phyloP scores from a whole-genome alignment of 352 stramenopile genomes.

The Globisporangium radiosum region DNA sequence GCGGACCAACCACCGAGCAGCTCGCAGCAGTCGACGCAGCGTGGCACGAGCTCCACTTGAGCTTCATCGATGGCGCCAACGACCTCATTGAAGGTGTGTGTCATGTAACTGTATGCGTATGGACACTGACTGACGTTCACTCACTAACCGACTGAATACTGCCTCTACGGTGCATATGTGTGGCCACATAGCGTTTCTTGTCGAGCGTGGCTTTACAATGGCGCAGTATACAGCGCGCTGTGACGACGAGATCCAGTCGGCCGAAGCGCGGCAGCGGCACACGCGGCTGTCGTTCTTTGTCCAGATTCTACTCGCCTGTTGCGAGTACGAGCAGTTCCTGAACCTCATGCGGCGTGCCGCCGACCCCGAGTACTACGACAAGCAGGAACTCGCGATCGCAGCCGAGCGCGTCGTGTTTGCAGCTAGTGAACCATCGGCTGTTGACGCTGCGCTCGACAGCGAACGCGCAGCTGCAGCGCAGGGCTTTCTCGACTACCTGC shows the following conservation, averaged over 20 bases:
- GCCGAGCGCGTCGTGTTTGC: slow-evolving; percentile 57
- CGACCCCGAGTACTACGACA: slow-evolving; percentile 76
- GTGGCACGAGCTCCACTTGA: slow-evolving; percentile 64
- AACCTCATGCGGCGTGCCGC: slow-evolving; percentile 77
- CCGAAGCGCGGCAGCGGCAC: slow-evolving; percentile 68
- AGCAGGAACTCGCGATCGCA: slow-evolving; percentile 68
- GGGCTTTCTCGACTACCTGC: slow-evolving; percentile 66
- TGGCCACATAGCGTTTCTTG: slow-evolving; percentile 32
- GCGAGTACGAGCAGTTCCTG: slow-evolving; percentile 82
- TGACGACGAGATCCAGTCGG: slow-evolving; percentile 62
- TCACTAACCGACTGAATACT: background rate
- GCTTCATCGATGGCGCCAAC: slow-evolving; percentile 68
- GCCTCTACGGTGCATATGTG: background rate
- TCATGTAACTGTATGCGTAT: background rate
- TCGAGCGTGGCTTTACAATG: slow-evolving; percentile 57
- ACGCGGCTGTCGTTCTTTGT: slow-evolving; percentile 75
- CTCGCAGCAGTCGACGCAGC: slow-evolving; percentile 52
- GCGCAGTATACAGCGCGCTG: slow-evolving; percentile 63
- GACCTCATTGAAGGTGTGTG: slow-evolving; percentile 44
- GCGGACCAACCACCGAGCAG: slow-evolving; percentile 44
- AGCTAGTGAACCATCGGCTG: slow-evolving; percentile 26
- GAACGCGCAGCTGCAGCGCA: slow-evolving; percentile 38
- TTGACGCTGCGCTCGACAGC: slow-evolving; percentile 9
- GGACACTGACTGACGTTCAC: background rate
- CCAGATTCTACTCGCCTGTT: slow-evolving; percentile 71